Evolutionary conservation across 2,329 filamentous ascomycete species (phyloP), one percentile per base, ranked within the genome.

Genomic region (Conoideocrella luteorostrata): DNA sequence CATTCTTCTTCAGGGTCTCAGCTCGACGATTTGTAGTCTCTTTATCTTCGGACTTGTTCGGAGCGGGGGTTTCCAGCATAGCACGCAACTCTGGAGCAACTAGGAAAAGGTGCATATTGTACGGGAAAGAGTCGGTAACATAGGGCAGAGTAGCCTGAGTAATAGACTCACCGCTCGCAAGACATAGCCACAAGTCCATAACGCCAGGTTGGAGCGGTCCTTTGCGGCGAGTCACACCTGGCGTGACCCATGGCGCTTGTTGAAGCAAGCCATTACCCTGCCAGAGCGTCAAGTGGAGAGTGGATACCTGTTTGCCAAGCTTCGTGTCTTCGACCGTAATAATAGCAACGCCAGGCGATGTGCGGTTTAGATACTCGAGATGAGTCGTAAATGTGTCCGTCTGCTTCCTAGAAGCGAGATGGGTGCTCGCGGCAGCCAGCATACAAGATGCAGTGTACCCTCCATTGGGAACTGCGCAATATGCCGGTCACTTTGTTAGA

Each of bases 101-200:
- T 13, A 47, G 10, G 36, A 43, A 38, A 11, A 22, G 15, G 29
- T 43, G 42, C 5, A 45, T 15, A 5, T 46, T 39, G 2, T 42
- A 44, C 2, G 83, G 87, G 59, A 79, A 77, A 2, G 50, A 32
- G 59, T 90, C 86, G 15, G 71, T 70, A 4, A 88, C 65, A 52
- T 77, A 88, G 0, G 77, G 82, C 5, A 90, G 65, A 2, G 72
- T 70, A 4, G 73, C 72, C 52, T 85, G 75, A 2, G 77, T 86
- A 66, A 85, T 86, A 29, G 64, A 71, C 44, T 76, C 74, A 1
- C 72, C 72, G 12, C 76, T 78, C 2, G 69, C 62, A 42, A 86
- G 72, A 21, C 77, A 72, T 3, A 86, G 65, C 84, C 84, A 90
- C 59, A 57, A 40, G 45, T 62, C 56, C 41, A 52, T 48, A 0